These are phyloP conservation scores for Paraconiothyrium sp. DNA, from an alignment of 2,329 filamentous ascomycete species.

Conservation along the genomic window DNA sequence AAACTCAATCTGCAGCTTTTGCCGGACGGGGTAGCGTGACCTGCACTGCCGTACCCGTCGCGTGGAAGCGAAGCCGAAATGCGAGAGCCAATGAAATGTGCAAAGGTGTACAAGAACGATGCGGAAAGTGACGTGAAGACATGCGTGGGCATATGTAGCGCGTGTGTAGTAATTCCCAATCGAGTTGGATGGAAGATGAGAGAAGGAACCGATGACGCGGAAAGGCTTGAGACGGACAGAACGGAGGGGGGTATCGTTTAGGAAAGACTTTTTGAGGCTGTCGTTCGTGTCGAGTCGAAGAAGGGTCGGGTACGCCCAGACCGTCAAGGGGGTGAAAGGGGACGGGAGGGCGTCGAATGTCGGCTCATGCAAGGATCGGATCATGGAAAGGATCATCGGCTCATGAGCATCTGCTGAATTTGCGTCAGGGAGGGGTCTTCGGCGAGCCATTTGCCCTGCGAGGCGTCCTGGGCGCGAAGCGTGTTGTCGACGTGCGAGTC, in stretches of 20 bases:
- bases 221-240: conserved; percentile 12
- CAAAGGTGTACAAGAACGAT: not conserved
- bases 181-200: not conserved
- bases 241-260: conserved; percentile 26
- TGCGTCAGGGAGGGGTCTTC: conserved; percentile 67
- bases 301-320: not conserved
- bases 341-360: too few relatives aligned
- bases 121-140: not conserved
- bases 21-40: conserved; percentile 4
- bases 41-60: conserved; percentile 5
- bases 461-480: conserved; percentile 63
- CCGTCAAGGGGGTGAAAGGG: not conserved
- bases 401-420: conserved; percentile 55
- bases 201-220: conserved; percentile 19
- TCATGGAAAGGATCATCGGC: conserved; percentile 30
- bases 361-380: not conserved
- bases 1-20: not conserved
- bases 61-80: conserved; percentile 1
- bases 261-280: conserved; percentile 15
- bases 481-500: conserved; percentile 66
- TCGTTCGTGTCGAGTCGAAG: not conserved
- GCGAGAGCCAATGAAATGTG: not conserved
- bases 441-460: conserved; percentile 68
- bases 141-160: not conserved
- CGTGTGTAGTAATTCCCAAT: not conserved